Base-by-base conservation (phyloP, 441 rosid species). In the Adansonia gregorii region DNA sequence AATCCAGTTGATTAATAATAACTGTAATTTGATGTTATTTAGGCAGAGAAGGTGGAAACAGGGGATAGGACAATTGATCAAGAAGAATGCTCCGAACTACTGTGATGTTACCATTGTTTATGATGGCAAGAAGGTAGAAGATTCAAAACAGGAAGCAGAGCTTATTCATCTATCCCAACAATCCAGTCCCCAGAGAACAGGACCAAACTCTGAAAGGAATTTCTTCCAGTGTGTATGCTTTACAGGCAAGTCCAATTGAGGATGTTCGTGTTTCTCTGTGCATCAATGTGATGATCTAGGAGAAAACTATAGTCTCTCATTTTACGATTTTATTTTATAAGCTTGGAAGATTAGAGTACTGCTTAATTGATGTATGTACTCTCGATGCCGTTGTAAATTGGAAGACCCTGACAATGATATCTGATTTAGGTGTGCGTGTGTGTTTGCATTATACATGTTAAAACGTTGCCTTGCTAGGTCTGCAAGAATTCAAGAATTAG, bases 41-140 rank as follows among this genome's bases (percentile, higher is more conserved):
- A 72, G 75, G 27, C 61, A 5, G 20, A 56, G 7, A 8, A 55
- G 60, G 9, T 56, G 27, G 22, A 91, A 79, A 69, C n/a, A 63
- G 70, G 74, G 80, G 1, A 87, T 81, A 71, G 91, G 85, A 64
- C 87, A 91, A 77, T 79, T 77, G 55, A 80, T 91, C 41, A 84
- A 78, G 84, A 82, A 82, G 76, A 84, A 87, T 79, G 90, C 93
- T 14, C 93, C 95, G 0, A 90, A 86, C 0, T 88, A 75, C 54
- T 89, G 93, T 70, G 82, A 86, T 71, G 88, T 88, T 8, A 82
- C 81, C 4, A 72, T 89, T 56, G 88, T 89, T 70, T 78, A 69
- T 60, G 78, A 85, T 11, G 88, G 86, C 6, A 81, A 80, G 81
- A 84, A 84, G 73, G 68, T 78, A 48, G 3, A 14, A 14, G 86